A percentile compares a stretch with the other conserved stretches of the same genome.
These are phyloP conservation scores for Paecilomyces niveus DNA, from an alignment of 2,329 filamentous ascomycete species.

Conservation along the genomic window DNA sequence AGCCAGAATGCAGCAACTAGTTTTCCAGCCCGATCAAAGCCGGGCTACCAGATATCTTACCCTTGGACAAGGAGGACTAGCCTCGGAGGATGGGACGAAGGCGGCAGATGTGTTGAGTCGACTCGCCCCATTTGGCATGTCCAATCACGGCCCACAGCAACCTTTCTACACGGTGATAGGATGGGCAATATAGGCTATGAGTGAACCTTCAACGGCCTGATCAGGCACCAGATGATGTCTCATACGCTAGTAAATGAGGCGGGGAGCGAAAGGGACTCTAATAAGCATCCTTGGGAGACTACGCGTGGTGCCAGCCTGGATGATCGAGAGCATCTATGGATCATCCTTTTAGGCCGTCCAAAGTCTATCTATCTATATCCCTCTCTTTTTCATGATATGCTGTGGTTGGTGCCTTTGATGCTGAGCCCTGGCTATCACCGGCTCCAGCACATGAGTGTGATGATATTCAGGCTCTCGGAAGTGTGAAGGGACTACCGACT, in stretches of 20 bases:
- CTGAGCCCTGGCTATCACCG: background rate
- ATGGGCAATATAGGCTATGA: background rate
- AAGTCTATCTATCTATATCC: background rate
- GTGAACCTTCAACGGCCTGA: background rate
- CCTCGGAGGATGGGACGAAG: background rate
- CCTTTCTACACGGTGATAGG: background rate
- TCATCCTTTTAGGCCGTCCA: background rate
- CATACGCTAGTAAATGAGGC: background rate
- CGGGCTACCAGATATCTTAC: background rate
- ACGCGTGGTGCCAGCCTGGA: background rate
- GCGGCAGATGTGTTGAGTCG: background rate
- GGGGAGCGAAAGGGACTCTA: background rate
- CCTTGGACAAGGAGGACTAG: background rate
- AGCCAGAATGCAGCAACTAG: background rate
- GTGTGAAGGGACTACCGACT: background rate
- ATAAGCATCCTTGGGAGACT: background rate
- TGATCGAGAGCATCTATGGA: background rate
- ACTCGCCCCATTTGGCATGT: background rate
- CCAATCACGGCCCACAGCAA: background rate
- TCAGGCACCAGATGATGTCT: background rate
- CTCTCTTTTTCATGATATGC: background rate
- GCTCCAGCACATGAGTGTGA: background rate
- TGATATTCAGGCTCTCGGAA: background rate
- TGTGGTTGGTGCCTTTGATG: background rate
- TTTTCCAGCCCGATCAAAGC: background rate